Conservation (phyloP, 1,284 basidiomycete species). For the Heterobasidion irregulare region DNA sequence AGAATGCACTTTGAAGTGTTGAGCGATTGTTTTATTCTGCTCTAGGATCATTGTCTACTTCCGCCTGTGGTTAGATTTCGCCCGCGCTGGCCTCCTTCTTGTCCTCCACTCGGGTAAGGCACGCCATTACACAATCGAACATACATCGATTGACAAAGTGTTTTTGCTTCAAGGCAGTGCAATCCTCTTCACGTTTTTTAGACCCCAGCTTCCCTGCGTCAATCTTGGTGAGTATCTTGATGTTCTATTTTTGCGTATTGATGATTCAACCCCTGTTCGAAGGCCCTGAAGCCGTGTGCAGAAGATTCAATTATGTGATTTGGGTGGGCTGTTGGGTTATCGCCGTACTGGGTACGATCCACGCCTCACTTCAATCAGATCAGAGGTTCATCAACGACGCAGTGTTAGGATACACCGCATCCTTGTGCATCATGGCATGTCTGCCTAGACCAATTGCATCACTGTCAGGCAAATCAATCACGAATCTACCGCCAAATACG, state of each 20-base stretch:
- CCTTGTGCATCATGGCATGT: not conserved
- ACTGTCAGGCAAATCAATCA: not conserved
- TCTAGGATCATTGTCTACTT: slow-evolving; percentile 39
- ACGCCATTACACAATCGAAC: not conserved
- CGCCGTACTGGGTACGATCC: slow-evolving; percentile 23
- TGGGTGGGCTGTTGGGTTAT: slow-evolving; percentile 30
- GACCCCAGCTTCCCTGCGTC: slow-evolving; percentile 29
- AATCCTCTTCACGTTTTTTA: slow-evolving; percentile 24
- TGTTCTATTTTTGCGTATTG: slow-evolving; percentile 1
- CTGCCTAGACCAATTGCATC: not conserved
- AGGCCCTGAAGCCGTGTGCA: slow-evolving; percentile 4
- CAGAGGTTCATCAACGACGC: not conserved
- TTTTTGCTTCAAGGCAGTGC: slow-evolving; percentile 14
- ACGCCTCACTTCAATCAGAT: not conserved
- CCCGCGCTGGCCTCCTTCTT: slow-evolving; percentile 28
- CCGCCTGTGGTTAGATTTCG: slow-evolving; percentile 32
- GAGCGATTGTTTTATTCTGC: not conserved
- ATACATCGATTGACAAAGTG: not conserved
- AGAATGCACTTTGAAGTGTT: slow-evolving; percentile 6
- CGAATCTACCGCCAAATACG: not conserved
- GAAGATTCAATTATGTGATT: slow-evolving; percentile 21
- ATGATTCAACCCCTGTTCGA: not conserved
- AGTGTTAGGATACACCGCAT: slow-evolving; percentile 23
- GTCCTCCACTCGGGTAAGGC: slow-evolving; percentile 28
- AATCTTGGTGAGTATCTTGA: slow-evolving; percentile 25